Conservation (phyloP, 2,329 filamentous ascomycete species). For the Claviceps sp. region DNA sequence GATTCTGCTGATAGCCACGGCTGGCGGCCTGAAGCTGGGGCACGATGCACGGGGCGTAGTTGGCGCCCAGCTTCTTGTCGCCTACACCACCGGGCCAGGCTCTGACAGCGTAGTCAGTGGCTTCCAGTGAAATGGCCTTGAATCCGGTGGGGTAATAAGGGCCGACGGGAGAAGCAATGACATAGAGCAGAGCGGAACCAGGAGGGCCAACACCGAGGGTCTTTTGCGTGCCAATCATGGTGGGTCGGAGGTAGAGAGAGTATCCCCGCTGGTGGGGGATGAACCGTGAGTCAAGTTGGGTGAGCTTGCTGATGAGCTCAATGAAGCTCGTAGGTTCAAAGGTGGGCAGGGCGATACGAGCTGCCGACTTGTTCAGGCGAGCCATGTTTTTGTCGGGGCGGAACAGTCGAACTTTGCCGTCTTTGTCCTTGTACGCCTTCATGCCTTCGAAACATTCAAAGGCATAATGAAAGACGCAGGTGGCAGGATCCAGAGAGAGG, state of each 20-base stretch:
- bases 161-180: constrained; percentile 92
- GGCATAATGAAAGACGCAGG: constrained; percentile 96
- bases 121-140: constrained; percentile 91
- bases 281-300: constrained; percentile 72
- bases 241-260: constrained; percentile 88
- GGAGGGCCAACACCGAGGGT: constrained; percentile 90
- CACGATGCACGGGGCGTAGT: constrained; percentile 98
- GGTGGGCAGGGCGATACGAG: constrained; percentile 83
- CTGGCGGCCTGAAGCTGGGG: constrained; percentile 85
- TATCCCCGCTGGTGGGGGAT: constrained; percentile 81
- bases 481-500: constrained; percentile 88
- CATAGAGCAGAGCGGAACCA: constrained; percentile 79
- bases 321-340: constrained; percentile 65
- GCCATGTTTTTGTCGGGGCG: constrained; percentile 94
- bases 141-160: constrained; percentile 98
- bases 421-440: constrained; percentile 92
- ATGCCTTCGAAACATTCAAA: constrained; percentile 98
- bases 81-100: constrained; percentile 97
- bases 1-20: constrained; percentile 92
- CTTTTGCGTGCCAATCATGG: constrained; percentile 92
- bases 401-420: constrained; percentile 73
- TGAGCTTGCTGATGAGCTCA: constrained; percentile 68
- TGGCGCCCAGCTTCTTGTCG: constrained; percentile 96
- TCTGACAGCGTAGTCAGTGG: constrained; percentile 90
- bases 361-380: constrained; percentile 79